Evolutionary conservation across 345 rosid species (phyloP).

Genomic region (Noccaea caerulescens): DNA sequence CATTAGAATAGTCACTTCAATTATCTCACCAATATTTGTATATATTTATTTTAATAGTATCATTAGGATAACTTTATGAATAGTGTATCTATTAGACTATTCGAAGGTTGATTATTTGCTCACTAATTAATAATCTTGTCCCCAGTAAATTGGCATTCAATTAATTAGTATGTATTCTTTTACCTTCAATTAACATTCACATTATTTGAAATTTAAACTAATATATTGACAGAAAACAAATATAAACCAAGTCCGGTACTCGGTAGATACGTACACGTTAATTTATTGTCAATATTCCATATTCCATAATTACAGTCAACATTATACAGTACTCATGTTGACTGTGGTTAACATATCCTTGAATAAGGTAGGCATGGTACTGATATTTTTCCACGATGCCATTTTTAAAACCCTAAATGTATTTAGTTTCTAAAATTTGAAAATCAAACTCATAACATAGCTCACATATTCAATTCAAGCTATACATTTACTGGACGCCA

Average conservation of each 20-base stretch:
- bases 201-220: slow-evolving; percentile 4
- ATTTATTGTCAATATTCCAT: slow-evolving; percentile 21
- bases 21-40: background rate
- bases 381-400: slow-evolving; percentile 24
- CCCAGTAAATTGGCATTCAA: slow-evolving; percentile 5
- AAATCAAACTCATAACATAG: background rate
- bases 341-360: slow-evolving; percentile 18
- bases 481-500: slow-evolving; percentile 32
- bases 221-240: background rate
- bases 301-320: slow-evolving; percentile 23
- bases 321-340: slow-evolving; percentile 31
- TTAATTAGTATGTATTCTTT: slow-evolving; percentile 1
- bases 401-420: background rate
- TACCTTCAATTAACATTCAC: background rate
- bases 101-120: background rate
- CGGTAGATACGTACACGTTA: slow-evolving; percentile 38
- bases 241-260: too few relatives aligned
- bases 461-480: background rate
- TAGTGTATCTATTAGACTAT: slow-evolving; percentile 6
- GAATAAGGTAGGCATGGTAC: slow-evolving; percentile 7
- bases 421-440: background rate
- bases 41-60: background rate
- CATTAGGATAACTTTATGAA: slow-evolving; percentile 3
- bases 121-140: slow-evolving; percentile 24
- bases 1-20: slow-evolving; percentile 24